Base-by-base conservation (phyloP, 352 stramenopile species). In the Pseudoperonospora humuli region DNA sequence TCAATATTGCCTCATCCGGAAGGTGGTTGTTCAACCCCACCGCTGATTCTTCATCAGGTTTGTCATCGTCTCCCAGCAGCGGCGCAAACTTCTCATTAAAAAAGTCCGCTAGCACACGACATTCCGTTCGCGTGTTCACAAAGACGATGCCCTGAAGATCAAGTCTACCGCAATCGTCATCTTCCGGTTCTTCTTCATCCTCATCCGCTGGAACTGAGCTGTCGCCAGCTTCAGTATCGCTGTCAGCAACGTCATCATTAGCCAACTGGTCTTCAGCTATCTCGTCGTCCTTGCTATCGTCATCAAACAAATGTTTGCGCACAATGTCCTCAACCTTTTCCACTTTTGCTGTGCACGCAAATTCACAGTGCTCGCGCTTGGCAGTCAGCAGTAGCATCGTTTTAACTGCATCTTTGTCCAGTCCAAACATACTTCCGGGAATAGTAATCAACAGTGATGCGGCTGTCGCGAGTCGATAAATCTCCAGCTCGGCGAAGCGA, bases 111-210 rank as follows among this genome's bases (percentile, higher is more conserved):
- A 93, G 31, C 2, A 92, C 71, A 36, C 78, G 82, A 27, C 75
- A 87, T 50, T 91, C 81, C 17, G 70, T 67, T n/a, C 84, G 73
- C 14, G 75, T 87, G 32, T 85, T 71, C 8, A 93, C 82, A 40
- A 93, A 93, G 29, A 95, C 56, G 23, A 95, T 91, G 14, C 79
- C 80, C 31, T 87, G 72, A n/a, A 84, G 46, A 45, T 48, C 42
- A 34, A 63, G 44, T 15, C 38, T 38, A 18, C 20, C 19, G 11
- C 24, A 0, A 2, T 46, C 53, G 11, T 3, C 39, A 7, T 18
- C 23, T 37, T 33, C n/a, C 2, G 1, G 9, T n/a, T 60, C n/a
- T 19, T 49, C 33, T 15, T n/a, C 24, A 1, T 43, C 17, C 14
- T 38, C 40, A 28, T 28, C 15, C 2, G 14, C 15, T 47, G n/a